phyloP scores from a whole-genome alignment of 2,329 filamentous ascomycete species.

The Trichoderma atrobrunneum region DNA sequence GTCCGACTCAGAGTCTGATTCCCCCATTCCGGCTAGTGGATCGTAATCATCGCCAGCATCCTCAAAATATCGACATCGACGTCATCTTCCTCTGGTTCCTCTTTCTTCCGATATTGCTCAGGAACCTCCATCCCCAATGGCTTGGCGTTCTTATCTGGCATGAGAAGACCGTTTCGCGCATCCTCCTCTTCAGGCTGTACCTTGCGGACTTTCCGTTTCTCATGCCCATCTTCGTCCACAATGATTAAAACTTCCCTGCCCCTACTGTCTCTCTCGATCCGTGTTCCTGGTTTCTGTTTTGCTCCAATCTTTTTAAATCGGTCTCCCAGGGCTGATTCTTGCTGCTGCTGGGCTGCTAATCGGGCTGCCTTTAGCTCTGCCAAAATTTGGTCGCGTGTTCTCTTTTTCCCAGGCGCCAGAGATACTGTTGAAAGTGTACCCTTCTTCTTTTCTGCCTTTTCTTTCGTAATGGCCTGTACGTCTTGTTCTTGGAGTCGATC shows the following conservation, averaged over 20 bases:
- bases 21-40: constrained; percentile 58
- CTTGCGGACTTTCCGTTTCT: constrained; percentile 63
- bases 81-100: constrained; percentile 48
- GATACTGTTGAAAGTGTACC: constrained; percentile 57
- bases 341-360: constrained; percentile 55
- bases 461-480: constrained; percentile 51
- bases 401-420: constrained; percentile 56
- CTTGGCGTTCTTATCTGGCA: constrained; percentile 54
- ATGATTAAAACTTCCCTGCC: constrained; percentile 64
- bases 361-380: constrained; percentile 64
- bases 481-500: constrained; percentile 56
- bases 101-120: constrained; percentile 52
- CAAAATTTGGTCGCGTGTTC: constrained; percentile 64
- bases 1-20: constrained; percentile 44
- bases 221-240: constrained; percentile 63
- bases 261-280: constrained; percentile 59
- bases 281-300: constrained; percentile 51
- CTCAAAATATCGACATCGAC: constrained; percentile 62
- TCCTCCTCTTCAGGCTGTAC: constrained; percentile 40
- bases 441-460: constrained; percentile 55
- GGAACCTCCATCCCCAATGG: constrained; percentile 66
- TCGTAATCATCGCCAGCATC: constrained; percentile 66
- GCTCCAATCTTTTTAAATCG: constrained; percentile 65
- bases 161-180: constrained; percentile 43
- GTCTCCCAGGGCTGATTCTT: constrained; percentile 52